These are phyloP conservation scores for Neocucurbitaria cava DNA, from an alignment of 2,329 filamentous ascomycete species.

Conservation along the genomic window DNA sequence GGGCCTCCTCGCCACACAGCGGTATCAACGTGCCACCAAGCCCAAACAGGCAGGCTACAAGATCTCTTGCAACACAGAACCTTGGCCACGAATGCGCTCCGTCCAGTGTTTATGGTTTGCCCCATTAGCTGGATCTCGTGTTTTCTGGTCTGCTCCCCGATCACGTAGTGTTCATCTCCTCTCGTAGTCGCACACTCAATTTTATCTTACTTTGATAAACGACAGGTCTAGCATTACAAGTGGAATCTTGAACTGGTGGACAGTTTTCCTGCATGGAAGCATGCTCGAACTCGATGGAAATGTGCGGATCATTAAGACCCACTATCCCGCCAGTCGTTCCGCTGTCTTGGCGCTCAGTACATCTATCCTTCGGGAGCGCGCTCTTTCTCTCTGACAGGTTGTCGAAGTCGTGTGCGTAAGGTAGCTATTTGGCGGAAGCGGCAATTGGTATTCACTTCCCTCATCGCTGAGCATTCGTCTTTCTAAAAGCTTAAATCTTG, in stretches of 20 bases:
- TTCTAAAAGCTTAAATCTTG: neutral
- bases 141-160: conserved; percentile 14
- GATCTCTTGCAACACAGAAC: neutral
- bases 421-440: neutral
- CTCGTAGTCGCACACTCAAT: neutral
- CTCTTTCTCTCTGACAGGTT: neutral
- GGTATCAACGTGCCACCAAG: conserved; percentile 12
- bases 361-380: neutral
- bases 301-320: neutral
- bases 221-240: too few species aligned
- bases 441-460: neutral
- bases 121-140: neutral
- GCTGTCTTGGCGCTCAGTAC: conserved; percentile 7
- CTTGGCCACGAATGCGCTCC: neutral
- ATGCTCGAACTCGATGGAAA: too few species aligned
- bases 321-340: conserved; percentile 11
- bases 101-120: neutral
- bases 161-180: neutral
- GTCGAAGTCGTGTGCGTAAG: neutral
- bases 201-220: too few species aligned
- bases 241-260: neutral
- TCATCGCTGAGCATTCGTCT: neutral
- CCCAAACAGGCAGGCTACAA: conserved; percentile 28
- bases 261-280: neutral
- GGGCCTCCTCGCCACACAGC: conserved; percentile 15